Base-by-base conservation (phyloP, 2,329 filamentous ascomycete genomes). In the Aspergillus candidus region DNA sequence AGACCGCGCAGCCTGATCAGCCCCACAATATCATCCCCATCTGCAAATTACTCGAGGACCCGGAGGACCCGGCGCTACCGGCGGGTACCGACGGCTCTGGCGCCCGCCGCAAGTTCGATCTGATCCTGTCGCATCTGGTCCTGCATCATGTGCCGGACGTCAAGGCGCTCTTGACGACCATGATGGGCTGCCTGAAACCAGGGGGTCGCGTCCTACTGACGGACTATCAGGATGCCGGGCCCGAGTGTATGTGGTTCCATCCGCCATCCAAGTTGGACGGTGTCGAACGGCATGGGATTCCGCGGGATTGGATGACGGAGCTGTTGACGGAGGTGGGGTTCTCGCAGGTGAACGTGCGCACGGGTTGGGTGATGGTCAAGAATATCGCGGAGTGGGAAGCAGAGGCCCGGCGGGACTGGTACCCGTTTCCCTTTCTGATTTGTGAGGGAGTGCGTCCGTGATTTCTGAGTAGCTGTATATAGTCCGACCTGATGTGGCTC, bases 181-280 rank as follows among this genome's bases (percentile, higher is more conserved):
- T 79, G 57, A 58, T 68, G 18, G 72, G 66, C 5, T 73, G 72
- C 32, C 59, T 80, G 35, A 69, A 65, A 42, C 57, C 65, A 0
- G 75, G 74, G 0, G 78, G 76, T 0, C 53, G 59, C 40, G 64
- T 79, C 1, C 74, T 73, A 1, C 58, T 80, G 51, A 80, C 77
- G 2, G 78, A 80, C 53, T 81, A 75, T 55, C 76, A 80, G 54
- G 72, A 80, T 49, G 75, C 73, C 55, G 77, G 77, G 0, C 70
- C 71, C 0, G 72, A 72, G 35, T 74, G 76, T 2, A 63, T 71
- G 29, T 61, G 59, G 38, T 80, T 80, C 52, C 77, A 81, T 58
- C 71, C 77, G 0, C 62, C 69, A 51, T 54, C 54, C 15, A 78
- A 76, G 58, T 71, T 78, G 67, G 66, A 66, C 0, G 76, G 75